Percentiles rank a stretch among this genome's conserved stretches.
Conservation (phyloP, 2,329 filamentous ascomycete species). For the Herpotrichia juniperi region DNA sequence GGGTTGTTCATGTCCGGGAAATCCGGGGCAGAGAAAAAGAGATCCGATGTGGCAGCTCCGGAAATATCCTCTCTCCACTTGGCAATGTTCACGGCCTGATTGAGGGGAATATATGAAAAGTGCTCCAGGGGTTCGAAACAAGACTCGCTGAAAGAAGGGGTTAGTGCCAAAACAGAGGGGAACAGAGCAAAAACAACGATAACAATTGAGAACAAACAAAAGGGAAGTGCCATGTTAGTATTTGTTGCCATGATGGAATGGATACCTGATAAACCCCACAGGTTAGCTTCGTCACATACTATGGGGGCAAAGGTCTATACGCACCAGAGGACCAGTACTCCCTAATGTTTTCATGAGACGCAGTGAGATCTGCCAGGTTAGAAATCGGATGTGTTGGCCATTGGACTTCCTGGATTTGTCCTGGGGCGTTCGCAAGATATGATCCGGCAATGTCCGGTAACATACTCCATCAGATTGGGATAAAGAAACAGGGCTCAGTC, state of each 20-base stretch:
- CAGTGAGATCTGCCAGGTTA: background rate
- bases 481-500: constrained; percentile 8
- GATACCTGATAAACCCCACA: constrained; percentile 11
- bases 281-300: constrained; percentile 18
- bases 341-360: background rate
- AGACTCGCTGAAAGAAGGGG: constrained; percentile 45
- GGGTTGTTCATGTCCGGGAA: constrained; percentile 42
- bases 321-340: constrained; percentile 18
- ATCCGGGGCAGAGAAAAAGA: constrained; percentile 40
- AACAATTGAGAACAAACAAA: constrained; percentile 24
- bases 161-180: constrained; percentile 40
- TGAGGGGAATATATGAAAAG: constrained; percentile 39
- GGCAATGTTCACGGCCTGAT: constrained; percentile 42
- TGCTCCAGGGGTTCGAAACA: constrained; percentile 39
- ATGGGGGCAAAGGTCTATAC: constrained; percentile 11
- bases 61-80: constrained; percentile 50
- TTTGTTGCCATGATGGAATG: constrained; percentile 2
- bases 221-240: constrained; percentile 48
- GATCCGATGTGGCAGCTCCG: constrained; percentile 39
- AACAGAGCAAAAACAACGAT: constrained; percentile 22
- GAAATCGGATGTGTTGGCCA: background rate
- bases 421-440: constrained; percentile 1
- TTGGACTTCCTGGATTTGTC: constrained; percentile 3
- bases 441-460: background rate
- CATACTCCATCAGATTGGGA: constrained; percentile 2